Evolutionary conservation across 768 basidiomycete genomes (phyloP).

Genomic region (Rhizopogon roseolus): DNA sequence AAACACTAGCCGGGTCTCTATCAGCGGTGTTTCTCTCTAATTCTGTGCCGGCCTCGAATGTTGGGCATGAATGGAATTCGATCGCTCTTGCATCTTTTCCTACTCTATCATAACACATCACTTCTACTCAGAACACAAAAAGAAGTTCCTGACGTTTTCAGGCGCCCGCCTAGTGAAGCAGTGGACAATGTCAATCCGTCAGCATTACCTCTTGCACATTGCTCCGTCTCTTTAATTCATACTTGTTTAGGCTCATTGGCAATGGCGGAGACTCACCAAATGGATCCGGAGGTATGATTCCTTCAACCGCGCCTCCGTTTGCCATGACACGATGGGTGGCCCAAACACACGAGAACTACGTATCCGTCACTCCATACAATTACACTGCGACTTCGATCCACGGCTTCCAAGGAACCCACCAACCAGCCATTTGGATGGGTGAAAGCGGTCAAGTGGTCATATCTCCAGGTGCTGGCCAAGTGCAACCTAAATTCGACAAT

Average conservation of each 20-base stretch:
- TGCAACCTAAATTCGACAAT: conserved; percentile 52
- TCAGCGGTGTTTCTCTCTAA: too few relatives aligned
- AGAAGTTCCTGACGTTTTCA: conserved; percentile 10
- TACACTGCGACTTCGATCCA: conserved; percentile 55
- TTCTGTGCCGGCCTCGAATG: not conserved
- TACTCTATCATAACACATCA: conserved; percentile 7
- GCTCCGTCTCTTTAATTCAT: not conserved
- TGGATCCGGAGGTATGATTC: conserved; percentile 74
- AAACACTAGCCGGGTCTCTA: too few relatives aligned
- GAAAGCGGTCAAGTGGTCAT: conserved; percentile 64
- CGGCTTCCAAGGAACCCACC: conserved; percentile 77
- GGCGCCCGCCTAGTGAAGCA: conserved; percentile 27
- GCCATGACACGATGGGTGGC: conserved; percentile 87
- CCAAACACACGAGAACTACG: conserved; percentile 72
- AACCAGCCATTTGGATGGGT: conserved; percentile 90
- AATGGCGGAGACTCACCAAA: conserved; percentile 70
- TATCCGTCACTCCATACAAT: conserved; percentile 70
- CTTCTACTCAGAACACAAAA: conserved; percentile 10
- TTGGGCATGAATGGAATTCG: conserved; percentile 1
- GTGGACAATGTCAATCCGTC: conserved; percentile 46
- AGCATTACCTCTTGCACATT: conserved; percentile 9
- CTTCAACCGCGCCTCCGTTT: conserved; percentile 73
- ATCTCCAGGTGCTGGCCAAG: conserved; percentile 47
- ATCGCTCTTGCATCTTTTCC: conserved; percentile 11
- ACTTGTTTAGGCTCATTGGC: conserved; percentile 51